These are phyloP conservation scores for Iris macrosiphon DNA, from an alignment of 106 monocot genomes.

Conservation along the genomic window DNA sequence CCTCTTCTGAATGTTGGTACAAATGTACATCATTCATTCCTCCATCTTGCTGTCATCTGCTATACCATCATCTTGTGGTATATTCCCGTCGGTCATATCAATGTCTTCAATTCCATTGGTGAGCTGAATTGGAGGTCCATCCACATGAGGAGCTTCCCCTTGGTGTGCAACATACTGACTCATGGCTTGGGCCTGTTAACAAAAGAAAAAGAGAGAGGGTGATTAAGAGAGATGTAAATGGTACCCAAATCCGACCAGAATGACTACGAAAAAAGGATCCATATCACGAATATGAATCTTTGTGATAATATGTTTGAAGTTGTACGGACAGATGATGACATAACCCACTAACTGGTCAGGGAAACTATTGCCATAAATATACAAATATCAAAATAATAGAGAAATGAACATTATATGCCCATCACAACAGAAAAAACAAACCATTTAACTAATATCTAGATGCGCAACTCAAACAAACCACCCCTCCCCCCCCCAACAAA, in stretches of 20 bases:
- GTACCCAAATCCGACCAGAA: no score
- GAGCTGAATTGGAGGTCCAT: constrained; percentile 11
- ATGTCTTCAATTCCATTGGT: constrained; percentile 16
- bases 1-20: no score
- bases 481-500: no score
- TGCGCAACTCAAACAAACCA: no score
- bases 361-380: no score
- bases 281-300: background rate
- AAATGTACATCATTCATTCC: constrained; percentile 12
- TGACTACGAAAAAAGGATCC: background rate
- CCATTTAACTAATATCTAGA: no score
- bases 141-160: constrained; percentile 7
- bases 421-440: no score
- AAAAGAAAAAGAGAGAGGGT: background rate
- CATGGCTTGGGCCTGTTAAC: constrained; percentile 41
- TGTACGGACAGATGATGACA: background rate
- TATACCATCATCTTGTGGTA: constrained; percentile 7
- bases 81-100: constrained; percentile 20
- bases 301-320: background rate
- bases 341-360: no score
- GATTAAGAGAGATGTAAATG: background rate
- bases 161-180: constrained; percentile 19
- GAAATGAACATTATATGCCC: no score
- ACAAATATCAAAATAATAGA: no score
- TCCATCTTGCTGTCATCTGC: constrained; percentile 16